Evolutionary conservation across 208 protist genomes (phyloP).

Genomic region (Trypanosoma scelopori): DNA sequence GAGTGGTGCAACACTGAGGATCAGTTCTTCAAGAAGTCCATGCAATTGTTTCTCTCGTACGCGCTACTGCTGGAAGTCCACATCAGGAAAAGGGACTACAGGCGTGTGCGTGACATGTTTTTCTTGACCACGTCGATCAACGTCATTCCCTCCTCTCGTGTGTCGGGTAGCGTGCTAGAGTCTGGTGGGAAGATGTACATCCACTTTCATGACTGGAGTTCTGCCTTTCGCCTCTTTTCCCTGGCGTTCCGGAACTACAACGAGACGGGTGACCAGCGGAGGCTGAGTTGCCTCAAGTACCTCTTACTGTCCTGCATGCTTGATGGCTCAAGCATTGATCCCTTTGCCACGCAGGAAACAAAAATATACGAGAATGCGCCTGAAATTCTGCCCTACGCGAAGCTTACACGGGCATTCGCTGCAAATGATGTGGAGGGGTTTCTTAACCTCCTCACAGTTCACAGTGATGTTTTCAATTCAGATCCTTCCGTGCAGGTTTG

Average conservation of each 20-base stretch:
- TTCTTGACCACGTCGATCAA: conserved; percentile 32
- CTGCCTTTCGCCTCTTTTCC: conserved; percentile 94
- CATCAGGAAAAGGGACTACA: conserved; percentile 71
- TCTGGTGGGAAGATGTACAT: conserved; percentile 88
- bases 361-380: conserved; percentile 87
- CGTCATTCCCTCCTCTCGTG: conserved; percentile 89
- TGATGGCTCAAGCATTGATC: conserved; percentile 75
- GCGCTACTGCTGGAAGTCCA: conserved; percentile 92
- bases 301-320: conserved; percentile 93
- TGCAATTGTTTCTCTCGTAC: conserved; percentile 65
- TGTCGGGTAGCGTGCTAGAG: conserved; percentile 92
- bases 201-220: conserved; percentile 83
- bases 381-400: conserved; percentile 91
- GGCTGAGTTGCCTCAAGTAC: conserved; percentile 92
- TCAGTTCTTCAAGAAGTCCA: conserved; percentile 28
- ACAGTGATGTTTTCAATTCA: conserved; percentile 58
- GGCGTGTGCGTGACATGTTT: conserved; percentile 58
- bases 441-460: conserved; percentile 78
- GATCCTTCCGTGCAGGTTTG: conserved; percentile 92
- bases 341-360: conserved; percentile 92
- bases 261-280: conserved; percentile 80
- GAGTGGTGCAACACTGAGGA: conserved; percentile 71
- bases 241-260: conserved; percentile 92
- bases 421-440: conserved; percentile 83
- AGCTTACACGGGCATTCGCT: conserved; percentile 79